Evolutionary conservation across 129 eudicot species (phyloP).

Genomic region (Artemisia annua): DNA sequence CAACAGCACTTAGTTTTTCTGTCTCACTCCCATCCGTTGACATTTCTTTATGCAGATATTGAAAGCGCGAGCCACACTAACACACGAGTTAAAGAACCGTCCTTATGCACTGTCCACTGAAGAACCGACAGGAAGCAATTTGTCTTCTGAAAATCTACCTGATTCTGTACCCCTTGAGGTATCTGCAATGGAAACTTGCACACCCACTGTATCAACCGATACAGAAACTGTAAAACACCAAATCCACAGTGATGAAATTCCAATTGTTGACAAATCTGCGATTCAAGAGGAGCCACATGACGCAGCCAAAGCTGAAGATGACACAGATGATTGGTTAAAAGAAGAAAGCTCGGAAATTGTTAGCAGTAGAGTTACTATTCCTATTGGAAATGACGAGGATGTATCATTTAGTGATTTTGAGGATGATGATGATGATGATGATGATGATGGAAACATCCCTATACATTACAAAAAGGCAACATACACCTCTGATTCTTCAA

Average conservation of each 20-base stretch:
- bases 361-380: conserved; percentile 37
- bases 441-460: conserved; percentile 72
- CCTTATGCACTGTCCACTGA: conserved; percentile 30
- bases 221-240: conserved; percentile 41
- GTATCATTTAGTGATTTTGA: conserved; percentile 95
- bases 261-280: conserved; percentile 60
- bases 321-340: conserved; percentile 76
- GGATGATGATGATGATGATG: too few species aligned
- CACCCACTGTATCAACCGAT: too few species aligned
- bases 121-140: conserved; percentile 25
- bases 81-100: conserved; percentile 48
- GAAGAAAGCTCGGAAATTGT: conserved; percentile 65
- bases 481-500: conserved; percentile 44
- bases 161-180: conserved; percentile 24
- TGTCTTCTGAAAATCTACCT: conserved; percentile 26
- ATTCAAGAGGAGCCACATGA: conserved; percentile 39
- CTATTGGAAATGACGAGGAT: conserved; percentile 68
- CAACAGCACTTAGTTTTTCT: too few species aligned
- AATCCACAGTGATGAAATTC: conserved; percentile 39
- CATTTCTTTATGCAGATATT: conserved; percentile 53
- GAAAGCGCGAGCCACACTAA: conserved; percentile 61
- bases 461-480: conserved; percentile 49
- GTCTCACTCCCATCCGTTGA: too few species aligned
- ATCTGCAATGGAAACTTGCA: conserved; percentile 20
- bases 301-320: conserved; percentile 55